phyloP scores from a whole-genome alignment of 2,329 filamentous ascomycete genomes.

The Phaeoacremonium minimum region DNA sequence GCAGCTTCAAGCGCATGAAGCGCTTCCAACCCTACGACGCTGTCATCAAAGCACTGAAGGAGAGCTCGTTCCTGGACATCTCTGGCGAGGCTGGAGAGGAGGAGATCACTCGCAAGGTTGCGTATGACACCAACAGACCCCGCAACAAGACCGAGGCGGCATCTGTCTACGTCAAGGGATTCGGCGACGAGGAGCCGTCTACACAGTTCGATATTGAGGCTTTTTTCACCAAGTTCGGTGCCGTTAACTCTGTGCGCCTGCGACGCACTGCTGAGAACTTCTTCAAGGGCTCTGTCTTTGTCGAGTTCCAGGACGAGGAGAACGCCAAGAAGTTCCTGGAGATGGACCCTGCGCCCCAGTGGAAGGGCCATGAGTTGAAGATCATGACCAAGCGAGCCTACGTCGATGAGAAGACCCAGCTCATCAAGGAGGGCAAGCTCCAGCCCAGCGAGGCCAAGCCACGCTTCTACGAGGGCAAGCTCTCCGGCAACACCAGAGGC shows the following conservation, averaged over 20 bases:
- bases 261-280: slow-evolving; percentile 66
- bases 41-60: slow-evolving; percentile 77
- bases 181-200: slow-evolving; percentile 75
- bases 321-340: slow-evolving; percentile 75
- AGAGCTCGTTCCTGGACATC: slow-evolving; percentile 69
- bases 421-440: slow-evolving; percentile 68
- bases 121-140: slow-evolving; percentile 55
- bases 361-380: slow-evolving; percentile 72
- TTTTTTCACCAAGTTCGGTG: slow-evolving; percentile 80
- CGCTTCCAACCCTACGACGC: slow-evolving; percentile 85
- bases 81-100: slow-evolving; percentile 70
- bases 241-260: slow-evolving; percentile 78
- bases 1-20: slow-evolving; percentile 92
- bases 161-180: slow-evolving; percentile 91
- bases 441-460: slow-evolving; percentile 47
- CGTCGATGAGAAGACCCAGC: slow-evolving; percentile 68
- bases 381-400: slow-evolving; percentile 90
- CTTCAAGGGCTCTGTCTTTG: slow-evolving; percentile 97
- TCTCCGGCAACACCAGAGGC: slow-evolving; percentile 16
- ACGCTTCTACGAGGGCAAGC: slow-evolving; percentile 45
- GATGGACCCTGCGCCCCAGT: slow-evolving; percentile 77
- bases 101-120: slow-evolving; percentile 70
- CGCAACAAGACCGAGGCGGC: slow-evolving; percentile 64
- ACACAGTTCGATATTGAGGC: slow-evolving; percentile 93
- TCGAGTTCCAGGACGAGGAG: slow-evolving; percentile 82